Conservation (phyloP, 2,329 filamentous ascomycete genomes). For the Aureobasidium mangrovei region DNA sequence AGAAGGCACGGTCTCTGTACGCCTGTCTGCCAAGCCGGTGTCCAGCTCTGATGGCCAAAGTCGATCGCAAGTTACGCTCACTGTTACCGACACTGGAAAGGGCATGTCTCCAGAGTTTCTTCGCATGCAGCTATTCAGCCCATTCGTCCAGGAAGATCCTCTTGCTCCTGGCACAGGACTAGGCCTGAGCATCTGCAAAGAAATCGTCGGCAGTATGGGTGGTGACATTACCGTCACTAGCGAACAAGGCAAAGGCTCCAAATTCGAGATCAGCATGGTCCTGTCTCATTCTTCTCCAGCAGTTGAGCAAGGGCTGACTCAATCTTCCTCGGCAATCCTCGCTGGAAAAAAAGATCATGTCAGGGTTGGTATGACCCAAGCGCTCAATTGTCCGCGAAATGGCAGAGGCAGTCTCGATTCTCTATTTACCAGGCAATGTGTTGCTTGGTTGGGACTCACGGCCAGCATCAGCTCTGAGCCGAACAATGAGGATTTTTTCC, state of each 20-base stretch:
- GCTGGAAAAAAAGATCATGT: background rate
- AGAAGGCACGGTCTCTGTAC: constrained; percentile 33
- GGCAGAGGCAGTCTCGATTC: too few species aligned
- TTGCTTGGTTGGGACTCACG: constrained; percentile 16
- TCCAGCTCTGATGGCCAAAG: constrained; percentile 12
- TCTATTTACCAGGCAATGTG: too few species aligned
- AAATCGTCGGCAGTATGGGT: constrained; percentile 22
- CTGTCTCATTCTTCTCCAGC: constrained; percentile 18
- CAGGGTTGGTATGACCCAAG: background rate
- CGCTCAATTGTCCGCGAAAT: background rate
- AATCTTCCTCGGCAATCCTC: background rate
- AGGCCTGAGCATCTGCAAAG: constrained; percentile 26
- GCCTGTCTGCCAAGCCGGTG: background rate
- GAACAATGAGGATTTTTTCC: background rate
- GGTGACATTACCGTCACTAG: constrained; percentile 40
- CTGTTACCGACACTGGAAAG: constrained; percentile 25
- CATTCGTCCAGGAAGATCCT: constrained; percentile 28
- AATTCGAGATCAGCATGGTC: constrained; percentile 38
- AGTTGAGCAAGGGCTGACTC: background rate
- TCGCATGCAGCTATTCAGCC: constrained; percentile 22
- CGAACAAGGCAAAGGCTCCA: constrained; percentile 45
- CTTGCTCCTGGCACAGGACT: constrained; percentile 27
- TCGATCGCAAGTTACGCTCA: constrained; percentile 6
- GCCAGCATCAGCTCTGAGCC: constrained; percentile 25
- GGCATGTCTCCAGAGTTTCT: constrained; percentile 28